Conservation (phyloP, 2,329 filamentous ascomycete genomes). For the Tetracladium maxilliforme region DNA sequence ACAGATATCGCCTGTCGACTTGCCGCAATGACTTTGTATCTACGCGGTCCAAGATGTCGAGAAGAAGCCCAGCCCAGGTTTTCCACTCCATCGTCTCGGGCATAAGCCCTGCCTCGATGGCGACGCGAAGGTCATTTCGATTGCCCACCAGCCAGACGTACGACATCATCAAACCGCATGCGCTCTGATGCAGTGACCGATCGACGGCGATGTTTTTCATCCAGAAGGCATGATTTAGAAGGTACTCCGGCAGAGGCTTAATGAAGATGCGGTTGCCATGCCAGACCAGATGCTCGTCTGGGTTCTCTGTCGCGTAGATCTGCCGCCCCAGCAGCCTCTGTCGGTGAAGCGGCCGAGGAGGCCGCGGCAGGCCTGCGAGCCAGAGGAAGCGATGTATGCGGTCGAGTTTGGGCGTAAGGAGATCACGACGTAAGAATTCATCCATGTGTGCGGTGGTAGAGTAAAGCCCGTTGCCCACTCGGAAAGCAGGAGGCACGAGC, state of each 20-base stretch:
- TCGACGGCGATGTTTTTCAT: conserved; percentile 1
- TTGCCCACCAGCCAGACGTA: conserved; percentile 16
- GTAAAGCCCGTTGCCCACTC: neutral
- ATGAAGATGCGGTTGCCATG: conserved; percentile 13
- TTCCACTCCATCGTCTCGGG: conserved; percentile 10
- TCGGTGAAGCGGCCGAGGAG: conserved; percentile 12
- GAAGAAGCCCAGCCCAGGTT: conserved; percentile 11
- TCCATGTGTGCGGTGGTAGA: no score
- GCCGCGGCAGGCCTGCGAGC: conserved; percentile 2
- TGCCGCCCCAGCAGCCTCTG: conserved; percentile 12
- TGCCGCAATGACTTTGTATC: no score
- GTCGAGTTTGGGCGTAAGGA: neutral
- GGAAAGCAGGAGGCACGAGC: no score
- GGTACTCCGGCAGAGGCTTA: conserved; percentile 16
- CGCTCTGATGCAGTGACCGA: conserved; percentile 1
- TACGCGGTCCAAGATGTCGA: conserved; percentile 5
- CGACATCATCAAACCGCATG: conserved; percentile 16
- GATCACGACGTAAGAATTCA: neutral
- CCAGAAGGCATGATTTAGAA: conserved; percentile 13
- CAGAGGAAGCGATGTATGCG: neutral
- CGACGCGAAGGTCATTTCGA: conserved; percentile 19
- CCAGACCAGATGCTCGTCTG: conserved; percentile 19
- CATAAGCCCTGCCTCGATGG: conserved; percentile 12
- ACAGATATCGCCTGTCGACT: conserved; percentile 14
- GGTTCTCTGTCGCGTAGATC: conserved; percentile 17